Base-by-base conservation (phyloP, 1,139 yeast species). In the Saccharomycopsis hybrid region DNA sequence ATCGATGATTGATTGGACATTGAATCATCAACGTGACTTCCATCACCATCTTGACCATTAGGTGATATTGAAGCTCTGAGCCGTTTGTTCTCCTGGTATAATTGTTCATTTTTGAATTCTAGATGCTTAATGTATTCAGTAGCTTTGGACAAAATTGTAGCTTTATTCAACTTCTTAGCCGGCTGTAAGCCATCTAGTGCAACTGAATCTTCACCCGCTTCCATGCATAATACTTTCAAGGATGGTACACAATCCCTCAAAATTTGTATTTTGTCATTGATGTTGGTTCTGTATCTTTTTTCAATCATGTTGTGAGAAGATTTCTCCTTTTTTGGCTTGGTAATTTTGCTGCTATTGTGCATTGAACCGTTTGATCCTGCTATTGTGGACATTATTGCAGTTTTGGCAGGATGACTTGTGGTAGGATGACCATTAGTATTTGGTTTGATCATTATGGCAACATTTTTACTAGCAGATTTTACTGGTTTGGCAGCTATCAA, bases 91-190 rank as follows among this genome's bases (percentile, higher is more conserved):
- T 86, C 90, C 51, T 72, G 69, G 55, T 66, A 69, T 57, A 86
- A 70, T 18, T 67, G 58, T 2, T 72, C 76, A 62, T 87, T 87
- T 59, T 85, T 84, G 49, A 68, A 66, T 62, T 89, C 95, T 62
- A 90, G 72, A 65, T 89, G 96, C 58, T 77, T 75, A 59, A 90
- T 89, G 62, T 89, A 90, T 65, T 89, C 97, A 2, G 94, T 85
- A 3, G 97, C 96, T 63, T 89, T 87, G 47, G 88, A 77, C 56
- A 90, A 73, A 31, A 90, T 89, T 47, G 88, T 83, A 5, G 96
- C 97, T 65, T 90, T 90, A 67, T 88, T 89, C 58, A 89, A 73
- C 62, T 87, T 88, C 49, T 79, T 71, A 2, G 96, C 95, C 0
- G 96, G 96, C n/a, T 82, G 76, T 52, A 89, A 73, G 1, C 96